These are phyloP conservation scores for Botryosphaeria dothidea DNA, from an alignment of 2,329 filamentous ascomycete species.

Conservation along the genomic window DNA sequence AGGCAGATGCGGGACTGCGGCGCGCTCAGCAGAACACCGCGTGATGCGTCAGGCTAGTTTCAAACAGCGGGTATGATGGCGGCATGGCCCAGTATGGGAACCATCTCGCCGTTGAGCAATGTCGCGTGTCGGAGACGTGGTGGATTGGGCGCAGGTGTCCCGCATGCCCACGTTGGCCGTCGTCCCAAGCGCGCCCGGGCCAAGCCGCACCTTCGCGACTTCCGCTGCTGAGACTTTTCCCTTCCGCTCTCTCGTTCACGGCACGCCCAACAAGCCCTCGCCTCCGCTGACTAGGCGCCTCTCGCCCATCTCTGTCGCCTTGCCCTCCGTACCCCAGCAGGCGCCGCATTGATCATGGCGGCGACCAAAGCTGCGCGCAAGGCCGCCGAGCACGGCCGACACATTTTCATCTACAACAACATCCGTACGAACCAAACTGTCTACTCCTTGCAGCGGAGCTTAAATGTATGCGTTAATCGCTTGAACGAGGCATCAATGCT, in stretches of 20 bases:
- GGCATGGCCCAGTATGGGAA: not conserved
- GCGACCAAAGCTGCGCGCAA: not conserved
- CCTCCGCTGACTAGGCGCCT: not conserved
- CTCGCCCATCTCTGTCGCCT: not conserved
- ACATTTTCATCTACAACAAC: constrained; percentile 65
- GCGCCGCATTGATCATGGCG: not conserved
- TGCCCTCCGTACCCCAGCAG: not conserved
- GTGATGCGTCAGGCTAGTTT: not conserved
- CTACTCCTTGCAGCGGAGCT: constrained; percentile 59
- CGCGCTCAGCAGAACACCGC: not conserved
- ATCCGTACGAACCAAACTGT: constrained; percentile 64
- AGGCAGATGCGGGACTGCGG: not conserved
- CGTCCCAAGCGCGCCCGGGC: constrained; percentile 16
- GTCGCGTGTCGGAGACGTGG: not conserved
- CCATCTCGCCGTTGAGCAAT: constrained; percentile 2
- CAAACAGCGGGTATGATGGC: not conserved
- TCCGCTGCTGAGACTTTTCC: constrained; percentile 9
- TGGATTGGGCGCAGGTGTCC: constrained; percentile 1
- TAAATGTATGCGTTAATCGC: constrained; percentile 49
- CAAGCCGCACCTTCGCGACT: constrained; percentile 8
- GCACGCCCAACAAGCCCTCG: not conserved
- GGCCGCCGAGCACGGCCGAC: constrained; percentile 32
- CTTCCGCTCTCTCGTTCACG: not conserved
- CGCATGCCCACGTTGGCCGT: constrained; percentile 3
- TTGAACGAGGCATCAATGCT: not conserved